These are phyloP conservation scores for Ampelocalamus luodianensis DNA, from an alignment of 176 grass and related monocot species.

Conservation along the genomic window DNA sequence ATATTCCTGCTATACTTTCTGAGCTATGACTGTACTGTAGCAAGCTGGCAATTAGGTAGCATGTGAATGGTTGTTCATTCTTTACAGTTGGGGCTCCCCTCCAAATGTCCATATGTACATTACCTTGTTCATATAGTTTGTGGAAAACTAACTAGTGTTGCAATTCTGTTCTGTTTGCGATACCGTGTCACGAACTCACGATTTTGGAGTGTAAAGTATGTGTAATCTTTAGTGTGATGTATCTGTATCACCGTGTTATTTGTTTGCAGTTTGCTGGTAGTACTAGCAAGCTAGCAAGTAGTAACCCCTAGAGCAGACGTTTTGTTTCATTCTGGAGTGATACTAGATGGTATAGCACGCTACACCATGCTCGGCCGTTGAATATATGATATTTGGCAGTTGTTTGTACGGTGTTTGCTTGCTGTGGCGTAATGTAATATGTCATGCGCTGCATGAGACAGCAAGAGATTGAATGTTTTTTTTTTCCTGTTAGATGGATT, in stretches of 20 bases:
- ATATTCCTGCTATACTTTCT: constrained; percentile 97
- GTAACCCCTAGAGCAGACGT: neutral
- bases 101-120: constrained; percentile 52
- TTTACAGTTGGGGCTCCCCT: constrained; percentile 29
- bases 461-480: too few species aligned
- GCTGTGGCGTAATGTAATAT: too few species aligned
- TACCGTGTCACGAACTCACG: constrained; percentile 22
- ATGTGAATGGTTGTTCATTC: constrained; percentile 51
- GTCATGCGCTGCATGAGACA: too few species aligned
- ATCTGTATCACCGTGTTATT: constrained; percentile 1
- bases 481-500: too few species aligned
- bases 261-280: constrained; percentile 37
- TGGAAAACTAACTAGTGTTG: constrained; percentile 40
- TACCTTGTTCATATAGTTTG: constrained; percentile 58
- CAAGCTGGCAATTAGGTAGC: constrained; percentile 53
- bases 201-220: constrained; percentile 58
- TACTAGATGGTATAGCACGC: too few species aligned
- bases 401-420: too few species aligned
- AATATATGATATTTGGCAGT: too few species aligned
- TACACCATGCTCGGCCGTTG: too few species aligned
- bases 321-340: constrained; percentile 15
- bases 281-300: constrained; percentile 27
- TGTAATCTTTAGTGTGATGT: constrained; percentile 38
- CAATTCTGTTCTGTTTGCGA: constrained; percentile 28
- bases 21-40: constrained; percentile 68